Evolutionary conservation across 805 yeast genomes (phyloP), one percentile per base, ranked within the genome.

Genomic region (Saccharomycopsis schoenii): DNA sequence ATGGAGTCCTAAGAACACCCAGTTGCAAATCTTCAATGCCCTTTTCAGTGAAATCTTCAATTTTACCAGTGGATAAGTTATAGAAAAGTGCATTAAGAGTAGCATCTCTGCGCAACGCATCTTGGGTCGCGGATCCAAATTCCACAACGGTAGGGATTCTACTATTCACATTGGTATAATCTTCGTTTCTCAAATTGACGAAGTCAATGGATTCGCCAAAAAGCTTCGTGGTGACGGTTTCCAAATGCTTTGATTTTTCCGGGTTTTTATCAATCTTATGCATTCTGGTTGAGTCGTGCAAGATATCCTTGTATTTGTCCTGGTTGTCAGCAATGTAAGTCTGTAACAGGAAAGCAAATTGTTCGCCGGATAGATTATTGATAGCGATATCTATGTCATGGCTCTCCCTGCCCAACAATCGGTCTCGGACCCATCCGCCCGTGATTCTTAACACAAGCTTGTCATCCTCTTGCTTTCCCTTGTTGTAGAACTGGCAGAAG

Each of bases 341-440:
- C 63, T 81, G 80, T 64, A 94, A 73, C 14, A 80, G 80, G 39
- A 76, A 76, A 1, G 96, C 97, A 73, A 94, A 93, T 40, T 83
- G 84, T 68, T 88, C 91, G 0, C 99, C 99, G 0, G 96, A 82
- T 68, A 89, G 74, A 60, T 78, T 78, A 71, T 94, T 91, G 56
- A 94, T 83, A 6, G 97, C 97, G 56, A 94, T 89, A 68, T 94
- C 99, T 37, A 94, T 77, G 71, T 94, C 99, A 69, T 93, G 84
- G 51, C 93, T 85, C 24, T 82, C 83, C 56, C 80, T 78, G 0
- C 96, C 96, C 37, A 94, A 75, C 36, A 94, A 75, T 73, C 94
- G 94, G 72, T 94, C 99, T 67, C 99, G 80, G 1, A 94, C 99
- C 99, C 99, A 93, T 0, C 99, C 99, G 41, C 99, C 99, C 0